Conservation (phyloP, 768 basidiomycete species). For the Tulasnella sp. region DNA sequence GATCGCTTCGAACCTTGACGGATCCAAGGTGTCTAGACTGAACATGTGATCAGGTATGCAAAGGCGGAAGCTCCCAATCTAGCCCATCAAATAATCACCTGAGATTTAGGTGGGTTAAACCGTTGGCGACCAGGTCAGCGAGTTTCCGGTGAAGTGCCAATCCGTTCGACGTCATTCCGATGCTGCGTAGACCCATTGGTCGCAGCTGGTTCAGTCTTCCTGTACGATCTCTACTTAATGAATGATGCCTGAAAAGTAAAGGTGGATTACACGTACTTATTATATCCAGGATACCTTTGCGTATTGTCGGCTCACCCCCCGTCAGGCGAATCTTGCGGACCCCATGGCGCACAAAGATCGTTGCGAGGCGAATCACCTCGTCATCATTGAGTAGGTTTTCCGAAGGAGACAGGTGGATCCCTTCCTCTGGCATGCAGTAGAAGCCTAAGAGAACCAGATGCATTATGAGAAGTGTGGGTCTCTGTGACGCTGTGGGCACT, state of each 20-base stretch:
- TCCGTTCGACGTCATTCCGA: constrained; percentile 86
- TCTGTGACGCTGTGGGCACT: constrained; percentile 24
- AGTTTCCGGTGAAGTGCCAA: constrained; percentile 68
- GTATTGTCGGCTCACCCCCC: constrained; percentile 81
- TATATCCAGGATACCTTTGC: constrained; percentile 67
- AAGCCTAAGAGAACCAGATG: constrained; percentile 52
- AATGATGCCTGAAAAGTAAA: background rate
- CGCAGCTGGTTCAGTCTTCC: constrained; percentile 62
- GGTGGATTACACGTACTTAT: constrained; percentile 48
- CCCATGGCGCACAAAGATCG: constrained; percentile 73
- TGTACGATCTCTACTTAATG: constrained; percentile 32
- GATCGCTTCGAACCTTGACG: constrained; percentile 83
- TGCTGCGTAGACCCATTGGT: constrained; percentile 57
- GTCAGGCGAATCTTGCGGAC: constrained; percentile 85
- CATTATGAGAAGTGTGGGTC: background rate
- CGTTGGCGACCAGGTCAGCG: constrained; percentile 60
- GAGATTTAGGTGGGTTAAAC: constrained; percentile 68
- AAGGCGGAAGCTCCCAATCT: background rate
- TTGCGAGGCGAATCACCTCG: constrained; percentile 68
- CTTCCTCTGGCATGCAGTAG: constrained; percentile 86
- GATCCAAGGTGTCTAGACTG: constrained; percentile 80
- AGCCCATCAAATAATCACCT: constrained; percentile 40
- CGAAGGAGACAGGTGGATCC: constrained; percentile 67
- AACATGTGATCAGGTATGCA: background rate
- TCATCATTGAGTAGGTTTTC: constrained; percentile 67